A percentile compares a stretch with the other conserved stretches of the same genome.
These are phyloP conservation scores for Aurifilum marmelostoma DNA, from an alignment of 2,329 filamentous ascomycete species.

Conservation along the genomic window DNA sequence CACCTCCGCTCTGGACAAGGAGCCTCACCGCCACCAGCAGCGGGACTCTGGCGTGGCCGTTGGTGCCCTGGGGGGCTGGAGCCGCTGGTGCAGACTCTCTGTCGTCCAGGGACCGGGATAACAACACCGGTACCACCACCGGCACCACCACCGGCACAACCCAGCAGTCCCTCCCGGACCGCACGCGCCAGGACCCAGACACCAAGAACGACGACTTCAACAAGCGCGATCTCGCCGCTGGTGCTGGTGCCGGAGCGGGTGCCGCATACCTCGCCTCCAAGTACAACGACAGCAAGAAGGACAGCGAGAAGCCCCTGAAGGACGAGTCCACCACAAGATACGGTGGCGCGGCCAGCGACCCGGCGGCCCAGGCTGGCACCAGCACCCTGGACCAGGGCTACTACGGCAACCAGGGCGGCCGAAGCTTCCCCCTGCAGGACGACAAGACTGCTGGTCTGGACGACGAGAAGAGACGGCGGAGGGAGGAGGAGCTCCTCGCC, in stretches of 20 bases:
- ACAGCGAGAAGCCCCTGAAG: background rate
- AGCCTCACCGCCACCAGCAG: background rate
- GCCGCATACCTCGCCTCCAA: constrained; percentile 13
- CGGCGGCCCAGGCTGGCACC: background rate
- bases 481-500: background rate
- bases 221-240: background rate
- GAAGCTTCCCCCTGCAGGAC: background rate
- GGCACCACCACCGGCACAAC: background rate
- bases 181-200: background rate
- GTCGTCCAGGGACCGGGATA: background rate
- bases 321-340: background rate
- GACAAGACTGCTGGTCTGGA: background rate
- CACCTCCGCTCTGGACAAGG: background rate
- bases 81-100: constrained; percentile 1
- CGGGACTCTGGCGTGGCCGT: constrained; percentile 10
- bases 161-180: background rate
- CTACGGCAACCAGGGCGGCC: background rate
- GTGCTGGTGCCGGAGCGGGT: constrained; percentile 5
- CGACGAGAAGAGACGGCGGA: background rate
- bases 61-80: constrained; percentile 16
- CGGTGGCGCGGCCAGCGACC: background rate
- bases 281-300: constrained; percentile 3
- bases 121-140: background rate
- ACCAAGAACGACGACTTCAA: background rate
- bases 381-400: background rate